These are phyloP conservation scores for Helicostylum pulchrum DNA, from an alignment of 192 early-diverging fungal species.

Conservation along the genomic window DNA sequence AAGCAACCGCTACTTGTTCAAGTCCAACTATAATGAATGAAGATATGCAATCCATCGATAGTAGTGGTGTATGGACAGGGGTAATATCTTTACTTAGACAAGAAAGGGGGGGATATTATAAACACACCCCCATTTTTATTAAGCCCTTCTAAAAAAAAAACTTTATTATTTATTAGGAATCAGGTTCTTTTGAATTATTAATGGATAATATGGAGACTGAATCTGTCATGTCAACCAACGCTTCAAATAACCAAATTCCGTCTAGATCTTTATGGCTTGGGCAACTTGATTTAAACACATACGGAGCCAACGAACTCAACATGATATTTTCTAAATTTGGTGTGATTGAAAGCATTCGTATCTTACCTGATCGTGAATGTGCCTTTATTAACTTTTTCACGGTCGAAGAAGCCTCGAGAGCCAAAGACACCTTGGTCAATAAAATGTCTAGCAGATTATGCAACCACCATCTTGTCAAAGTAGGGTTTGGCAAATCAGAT, in stretches of 20 bases:
- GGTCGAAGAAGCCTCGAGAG: slow-evolving; percentile 82
- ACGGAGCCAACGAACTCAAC: slow-evolving; percentile 65
- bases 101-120: neutral
- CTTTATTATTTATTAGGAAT: neutral
- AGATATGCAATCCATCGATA: slow-evolving; percentile 2
- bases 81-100: neutral
- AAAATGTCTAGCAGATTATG: slow-evolving; percentile 62
- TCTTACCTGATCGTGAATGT: slow-evolving; percentile 93
- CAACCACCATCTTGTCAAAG: slow-evolving; percentile 59
- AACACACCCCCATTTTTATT: neutral
- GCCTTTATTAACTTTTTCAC: slow-evolving; percentile 89
- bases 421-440: slow-evolving; percentile 75
- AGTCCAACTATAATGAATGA: neutral
- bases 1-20: neutral
- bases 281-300: slow-evolving; percentile 50
- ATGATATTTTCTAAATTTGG: slow-evolving; percentile 84
- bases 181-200: neutral
- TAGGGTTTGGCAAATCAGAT: slow-evolving; percentile 80
- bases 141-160: neutral
- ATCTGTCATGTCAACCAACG: neutral
- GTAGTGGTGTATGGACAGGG: slow-evolving; percentile 6
- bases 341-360: slow-evolving; percentile 80
- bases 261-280: slow-evolving; percentile 93
- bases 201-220: neutral
- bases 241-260: slow-evolving; percentile 43